Conservation (phyloP, 2,329 filamentous ascomycete genomes). For the Aspergillus candidus region DNA sequence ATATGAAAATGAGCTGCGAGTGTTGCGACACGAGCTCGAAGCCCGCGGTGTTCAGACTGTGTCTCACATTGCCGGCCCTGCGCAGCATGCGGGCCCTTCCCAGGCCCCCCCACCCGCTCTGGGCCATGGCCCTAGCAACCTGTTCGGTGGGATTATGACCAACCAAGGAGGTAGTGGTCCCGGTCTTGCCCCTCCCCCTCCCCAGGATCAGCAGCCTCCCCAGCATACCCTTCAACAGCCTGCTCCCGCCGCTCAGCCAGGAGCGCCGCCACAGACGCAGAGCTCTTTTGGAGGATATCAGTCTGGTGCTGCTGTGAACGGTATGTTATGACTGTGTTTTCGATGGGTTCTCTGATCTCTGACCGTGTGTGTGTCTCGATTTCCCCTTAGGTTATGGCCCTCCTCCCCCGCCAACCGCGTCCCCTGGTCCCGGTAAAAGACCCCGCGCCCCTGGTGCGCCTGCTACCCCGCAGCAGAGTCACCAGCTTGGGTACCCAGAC, state of each 20-base stretch:
- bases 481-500: constrained; percentile 77
- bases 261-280: constrained; percentile 65
- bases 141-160: constrained; percentile 95
- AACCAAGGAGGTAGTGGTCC: constrained; percentile 79
- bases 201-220: constrained; percentile 57
- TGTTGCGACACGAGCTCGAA: constrained; percentile 82
- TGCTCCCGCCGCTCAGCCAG: constrained; percentile 49
- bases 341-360: constrained; percentile 38
- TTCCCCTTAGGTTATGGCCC: constrained; percentile 61
- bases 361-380: constrained; percentile 39
- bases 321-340: constrained; percentile 39
- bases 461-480: constrained; percentile 87
- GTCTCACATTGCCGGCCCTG: constrained; percentile 64
- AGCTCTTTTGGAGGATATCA: constrained; percentile 66
- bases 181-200: constrained; percentile 70
- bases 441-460: constrained; percentile 60
- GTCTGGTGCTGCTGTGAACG: constrained; percentile 57
- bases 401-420: constrained; percentile 78
- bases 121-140: constrained; percentile 78
- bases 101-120: constrained; percentile 81
- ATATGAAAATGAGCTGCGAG: constrained; percentile 85
- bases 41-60: constrained; percentile 58
- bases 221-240: constrained; percentile 56
- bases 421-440: constrained; percentile 75
- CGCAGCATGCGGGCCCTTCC: constrained; percentile 71